Percentiles rank a stretch among this genome's conserved stretches.
Conservation (phyloP, 2,329 filamentous ascomycete genomes). For the Furcasterigmium furcatum region DNA sequence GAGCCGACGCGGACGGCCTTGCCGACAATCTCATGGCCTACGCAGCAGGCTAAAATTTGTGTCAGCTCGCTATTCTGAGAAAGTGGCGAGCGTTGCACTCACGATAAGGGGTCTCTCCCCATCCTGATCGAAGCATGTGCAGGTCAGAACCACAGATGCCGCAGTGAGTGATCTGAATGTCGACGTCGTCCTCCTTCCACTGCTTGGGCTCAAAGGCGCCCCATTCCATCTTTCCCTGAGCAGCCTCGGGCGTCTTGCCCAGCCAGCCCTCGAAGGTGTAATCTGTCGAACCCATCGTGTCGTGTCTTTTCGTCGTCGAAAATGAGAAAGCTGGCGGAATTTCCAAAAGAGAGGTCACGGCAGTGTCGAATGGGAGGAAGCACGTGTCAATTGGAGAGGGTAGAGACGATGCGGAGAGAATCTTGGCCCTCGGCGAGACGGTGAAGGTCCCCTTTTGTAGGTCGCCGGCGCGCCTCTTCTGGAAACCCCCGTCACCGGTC, state of each 20-base stretch:
- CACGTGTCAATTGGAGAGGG: no score
- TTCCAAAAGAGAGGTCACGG: no score
- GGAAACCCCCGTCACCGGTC: no score
- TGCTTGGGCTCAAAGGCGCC: slow-evolving; percentile 57
- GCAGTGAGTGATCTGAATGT: slow-evolving; percentile 63
- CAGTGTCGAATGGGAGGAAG: no score
- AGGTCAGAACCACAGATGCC: slow-evolving; percentile 63
- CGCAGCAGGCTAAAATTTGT: slow-evolving; percentile 38
- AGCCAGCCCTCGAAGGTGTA: slow-evolving; percentile 51
- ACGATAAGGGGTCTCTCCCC: slow-evolving; percentile 25
- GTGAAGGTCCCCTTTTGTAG: no score
- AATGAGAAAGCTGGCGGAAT: no score
- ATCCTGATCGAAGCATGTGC: slow-evolving; percentile 55
- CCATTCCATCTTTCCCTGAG: slow-evolving; percentile 52
- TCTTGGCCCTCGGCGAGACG: no score
- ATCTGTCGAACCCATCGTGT: slow-evolving; percentile 26
- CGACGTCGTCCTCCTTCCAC: slow-evolving; percentile 65
- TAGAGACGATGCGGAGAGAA: no score
- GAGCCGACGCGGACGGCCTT: slow-evolving; percentile 51
- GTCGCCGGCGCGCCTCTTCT: no score
- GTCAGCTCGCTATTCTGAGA: neutral
- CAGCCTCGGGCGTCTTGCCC: slow-evolving; percentile 34
- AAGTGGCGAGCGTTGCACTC: slow-evolving; percentile 11
- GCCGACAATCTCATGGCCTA: slow-evolving; percentile 66
- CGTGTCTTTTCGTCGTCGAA: neutral